These are phyloP conservation scores for Nitzschia inconspicua DNA, from an alignment of 108 stramenopile genomes.

Conservation along the genomic window DNA sequence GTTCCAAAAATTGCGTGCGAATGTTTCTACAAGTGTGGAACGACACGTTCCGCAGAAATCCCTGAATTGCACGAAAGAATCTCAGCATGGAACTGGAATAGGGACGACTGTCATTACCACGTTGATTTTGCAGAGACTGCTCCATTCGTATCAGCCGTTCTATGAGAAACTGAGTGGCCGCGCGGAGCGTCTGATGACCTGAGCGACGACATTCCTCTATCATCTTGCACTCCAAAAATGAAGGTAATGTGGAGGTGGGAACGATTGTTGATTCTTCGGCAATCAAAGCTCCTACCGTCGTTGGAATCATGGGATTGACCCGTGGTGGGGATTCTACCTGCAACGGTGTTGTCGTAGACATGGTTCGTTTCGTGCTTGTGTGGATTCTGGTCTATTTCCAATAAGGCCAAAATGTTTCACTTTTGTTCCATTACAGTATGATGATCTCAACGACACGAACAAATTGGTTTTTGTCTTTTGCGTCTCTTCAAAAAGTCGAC, in stretches of 20 bases:
- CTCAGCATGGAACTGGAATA: too few relatives aligned
- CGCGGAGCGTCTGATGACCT: constrained; percentile 41
- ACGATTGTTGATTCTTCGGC: constrained; percentile 81
- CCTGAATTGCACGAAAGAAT: too few relatives aligned
- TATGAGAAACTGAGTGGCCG: neutral
- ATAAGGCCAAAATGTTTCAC: too few relatives aligned
- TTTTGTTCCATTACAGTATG: too few relatives aligned
- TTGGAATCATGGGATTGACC: constrained; percentile 57
- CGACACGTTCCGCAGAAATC: too few relatives aligned
- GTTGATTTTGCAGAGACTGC: neutral
- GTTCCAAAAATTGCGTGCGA: constrained; percentile 24
- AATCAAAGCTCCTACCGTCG: constrained; percentile 62
- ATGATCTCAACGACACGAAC: too few relatives aligned
- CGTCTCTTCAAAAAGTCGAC: too few relatives aligned
- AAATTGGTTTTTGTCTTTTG: too few relatives aligned
- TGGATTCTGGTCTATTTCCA: too few relatives aligned
- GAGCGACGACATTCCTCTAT: constrained; percentile 63
- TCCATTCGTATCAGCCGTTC: neutral
- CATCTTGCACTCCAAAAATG: constrained; percentile 78
- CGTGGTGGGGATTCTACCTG: neutral
- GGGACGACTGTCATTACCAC: neutral
- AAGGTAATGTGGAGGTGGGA: constrained; percentile 70
- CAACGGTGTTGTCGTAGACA: too few relatives aligned
- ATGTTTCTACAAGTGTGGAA: too few relatives aligned
- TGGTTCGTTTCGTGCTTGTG: too few relatives aligned